A percentile compares a stretch with the other conserved stretches of the same genome.
These are phyloP conservation scores for Fusarium proliferatum DNA, from an alignment of 2,329 filamentous ascomycete species.

Conservation along the genomic window DNA sequence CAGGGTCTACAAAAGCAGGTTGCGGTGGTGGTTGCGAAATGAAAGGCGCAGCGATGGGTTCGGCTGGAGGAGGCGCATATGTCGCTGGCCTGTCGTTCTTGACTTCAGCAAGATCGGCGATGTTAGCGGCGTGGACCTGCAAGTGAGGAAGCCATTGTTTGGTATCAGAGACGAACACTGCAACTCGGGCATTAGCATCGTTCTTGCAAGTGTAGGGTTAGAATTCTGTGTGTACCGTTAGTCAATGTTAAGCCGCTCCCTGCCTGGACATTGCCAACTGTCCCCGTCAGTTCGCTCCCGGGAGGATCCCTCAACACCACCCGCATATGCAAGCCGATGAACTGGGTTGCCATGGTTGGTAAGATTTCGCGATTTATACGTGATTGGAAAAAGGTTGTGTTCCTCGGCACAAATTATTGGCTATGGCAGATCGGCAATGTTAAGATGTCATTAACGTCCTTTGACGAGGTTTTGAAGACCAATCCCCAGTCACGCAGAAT, in stretches of 20 bases:
- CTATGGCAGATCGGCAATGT: constrained; percentile 23
- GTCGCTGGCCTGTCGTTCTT: constrained; percentile 47
- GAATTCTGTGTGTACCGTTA: constrained; percentile 68
- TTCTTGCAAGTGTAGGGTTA: not conserved
- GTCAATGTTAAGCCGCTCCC: constrained; percentile 76
- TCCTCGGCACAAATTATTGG: constrained; percentile 23
- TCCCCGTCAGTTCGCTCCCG: constrained; percentile 73
- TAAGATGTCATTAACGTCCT: constrained; percentile 39
- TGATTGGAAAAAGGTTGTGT: not conserved
- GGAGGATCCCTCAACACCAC: constrained; percentile 76
- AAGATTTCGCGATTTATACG: not conserved
- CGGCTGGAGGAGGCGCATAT: constrained; percentile 41
- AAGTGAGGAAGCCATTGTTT: constrained; percentile 56
- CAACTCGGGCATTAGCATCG: constrained; percentile 11
- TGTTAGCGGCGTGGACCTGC: constrained; percentile 61
- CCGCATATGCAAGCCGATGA: constrained; percentile 80
- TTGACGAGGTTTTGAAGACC: constrained; percentile 1
- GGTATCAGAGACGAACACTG: constrained; percentile 55
- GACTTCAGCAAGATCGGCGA: constrained; percentile 58
- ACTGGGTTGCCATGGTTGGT: constrained; percentile 65
- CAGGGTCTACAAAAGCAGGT: constrained; percentile 78
- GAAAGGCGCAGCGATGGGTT: constrained; percentile 42
- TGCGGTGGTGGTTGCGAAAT: constrained; percentile 47
- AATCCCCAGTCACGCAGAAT: constrained; percentile 9
- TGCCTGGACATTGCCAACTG: constrained; percentile 74